These are phyloP conservation scores for Shiraia bambusicola DNA, from an alignment of 2,329 filamentous ascomycete species.

Conservation along the genomic window DNA sequence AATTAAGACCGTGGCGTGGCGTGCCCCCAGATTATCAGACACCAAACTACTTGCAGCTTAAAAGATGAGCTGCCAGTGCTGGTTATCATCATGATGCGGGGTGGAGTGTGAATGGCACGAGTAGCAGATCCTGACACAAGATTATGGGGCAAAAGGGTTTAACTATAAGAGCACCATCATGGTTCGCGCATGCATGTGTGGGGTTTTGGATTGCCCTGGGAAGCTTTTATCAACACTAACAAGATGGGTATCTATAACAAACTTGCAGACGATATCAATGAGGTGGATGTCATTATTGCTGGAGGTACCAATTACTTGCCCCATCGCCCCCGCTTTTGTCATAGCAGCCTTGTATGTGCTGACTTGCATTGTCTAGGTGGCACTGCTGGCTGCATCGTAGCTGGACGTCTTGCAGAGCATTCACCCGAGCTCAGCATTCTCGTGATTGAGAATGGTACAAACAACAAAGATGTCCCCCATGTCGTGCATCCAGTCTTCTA, in stretches of 20 bases:
- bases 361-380: slow-evolving; percentile 13
- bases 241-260: slow-evolving; percentile 40
- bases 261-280: slow-evolving; percentile 43
- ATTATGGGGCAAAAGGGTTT: no score
- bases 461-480: slow-evolving; percentile 54
- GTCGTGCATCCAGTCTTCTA: slow-evolving; percentile 57
- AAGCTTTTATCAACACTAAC: not conserved
- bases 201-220: no score
- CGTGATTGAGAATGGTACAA: slow-evolving; percentile 56
- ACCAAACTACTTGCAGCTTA: no score
- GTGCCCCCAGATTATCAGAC: no score
- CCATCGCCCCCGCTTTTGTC: no score
- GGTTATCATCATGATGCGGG: no score
- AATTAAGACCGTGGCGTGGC: no score
- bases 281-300: slow-evolving; percentile 56
- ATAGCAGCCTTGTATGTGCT: not conserved
- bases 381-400: slow-evolving; percentile 33
- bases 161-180: no score
- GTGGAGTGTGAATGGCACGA: no score
- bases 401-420: slow-evolving; percentile 54
- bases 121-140: no score
- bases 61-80: no score
- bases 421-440: slow-evolving; percentile 54
- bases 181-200: no score
- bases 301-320: slow-evolving; percentile 46